A percentile compares a stretch with the other conserved stretches of the same genome.
These are phyloP conservation scores for Melaleuca quinquenervia DNA, from an alignment of 345 rosid genomes.

Conservation along the genomic window DNA sequence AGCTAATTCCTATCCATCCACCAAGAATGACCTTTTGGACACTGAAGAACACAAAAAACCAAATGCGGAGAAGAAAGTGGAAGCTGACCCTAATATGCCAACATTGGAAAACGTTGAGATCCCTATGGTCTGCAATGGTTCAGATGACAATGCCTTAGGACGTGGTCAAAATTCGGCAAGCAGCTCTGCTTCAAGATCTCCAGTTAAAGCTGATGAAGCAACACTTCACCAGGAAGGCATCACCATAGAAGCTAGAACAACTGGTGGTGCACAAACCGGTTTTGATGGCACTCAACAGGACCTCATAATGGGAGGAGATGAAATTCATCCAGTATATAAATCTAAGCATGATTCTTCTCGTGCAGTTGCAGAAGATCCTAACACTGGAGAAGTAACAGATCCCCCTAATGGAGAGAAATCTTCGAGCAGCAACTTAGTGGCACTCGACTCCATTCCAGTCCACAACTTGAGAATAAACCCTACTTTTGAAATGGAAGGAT, in stretches of 20 bases:
- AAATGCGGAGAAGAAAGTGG: neutral
- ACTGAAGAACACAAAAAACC: neutral
- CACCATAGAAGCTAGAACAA: neutral
- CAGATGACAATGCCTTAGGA: neutral
- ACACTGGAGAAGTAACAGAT: neutral
- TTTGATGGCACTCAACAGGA: neutral
- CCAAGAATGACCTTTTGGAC: neutral
- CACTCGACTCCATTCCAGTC: neutral
- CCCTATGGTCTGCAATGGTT: neutral
- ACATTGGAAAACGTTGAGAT: neutral
- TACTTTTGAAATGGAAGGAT: neutral
- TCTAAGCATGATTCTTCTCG: neutral
- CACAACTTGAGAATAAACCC: neutral
- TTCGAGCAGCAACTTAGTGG: neutral
- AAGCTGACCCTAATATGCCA: neutral
- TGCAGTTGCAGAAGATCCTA: neutral
- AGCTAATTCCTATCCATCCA: neutral
- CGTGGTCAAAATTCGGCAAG: neutral
- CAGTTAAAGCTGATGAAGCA: neutral
- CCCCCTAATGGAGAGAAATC: neutral
- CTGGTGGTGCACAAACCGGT: neutral
- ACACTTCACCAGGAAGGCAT: neutral
- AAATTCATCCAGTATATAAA: slow-evolving; percentile 7
- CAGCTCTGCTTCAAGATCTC: neutral
- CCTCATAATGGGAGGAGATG: neutral